Percentiles rank a stretch among this genome's conserved stretches.
phyloP scores from a whole-genome alignment of 192 early-diverging fungal species.

The Physocladia obscura region DNA sequence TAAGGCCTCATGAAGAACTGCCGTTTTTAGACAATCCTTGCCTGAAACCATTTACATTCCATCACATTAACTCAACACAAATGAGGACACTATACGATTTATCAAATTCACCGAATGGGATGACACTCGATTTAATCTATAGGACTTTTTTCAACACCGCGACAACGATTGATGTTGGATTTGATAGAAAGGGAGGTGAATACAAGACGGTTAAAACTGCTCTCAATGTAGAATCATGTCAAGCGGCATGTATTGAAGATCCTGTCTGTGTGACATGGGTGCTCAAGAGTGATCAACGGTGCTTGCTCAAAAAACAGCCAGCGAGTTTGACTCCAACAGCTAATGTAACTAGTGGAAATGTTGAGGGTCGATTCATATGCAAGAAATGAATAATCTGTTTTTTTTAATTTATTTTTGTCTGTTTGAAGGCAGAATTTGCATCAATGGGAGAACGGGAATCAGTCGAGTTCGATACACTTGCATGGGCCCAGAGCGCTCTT shows the following conservation, averaged over 20 bases:
- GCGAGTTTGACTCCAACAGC: background rate
- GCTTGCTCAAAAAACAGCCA: background rate
- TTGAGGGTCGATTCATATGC: background rate
- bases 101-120: background rate
- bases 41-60: slow-evolving; percentile 38
- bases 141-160: background rate
- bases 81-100: background rate
- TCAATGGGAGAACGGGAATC: too few relatives aligned
- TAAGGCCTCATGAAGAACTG: slow-evolving; percentile 7
- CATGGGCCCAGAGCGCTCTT: slow-evolving; percentile 7
- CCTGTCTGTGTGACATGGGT: background rate
- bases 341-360: background rate
- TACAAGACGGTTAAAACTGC: background rate
- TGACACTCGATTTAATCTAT: background rate
- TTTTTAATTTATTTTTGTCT: too few relatives aligned
- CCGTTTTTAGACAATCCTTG: slow-evolving; percentile 34
- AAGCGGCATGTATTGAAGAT: background rate
- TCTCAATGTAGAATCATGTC: background rate
- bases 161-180: slow-evolving; percentile 19
- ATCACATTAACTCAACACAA: slow-evolving; percentile 35
- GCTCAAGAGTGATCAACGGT: background rate
- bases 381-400: too few relatives aligned
- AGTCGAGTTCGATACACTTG: background rate
- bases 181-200: background rate
- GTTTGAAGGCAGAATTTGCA: too few relatives aligned